Evolutionary conservation across 169 alveolate species (phyloP), one percentile per base, ranked within the genome.

Genomic region (Blepharisma undulans): DNA sequence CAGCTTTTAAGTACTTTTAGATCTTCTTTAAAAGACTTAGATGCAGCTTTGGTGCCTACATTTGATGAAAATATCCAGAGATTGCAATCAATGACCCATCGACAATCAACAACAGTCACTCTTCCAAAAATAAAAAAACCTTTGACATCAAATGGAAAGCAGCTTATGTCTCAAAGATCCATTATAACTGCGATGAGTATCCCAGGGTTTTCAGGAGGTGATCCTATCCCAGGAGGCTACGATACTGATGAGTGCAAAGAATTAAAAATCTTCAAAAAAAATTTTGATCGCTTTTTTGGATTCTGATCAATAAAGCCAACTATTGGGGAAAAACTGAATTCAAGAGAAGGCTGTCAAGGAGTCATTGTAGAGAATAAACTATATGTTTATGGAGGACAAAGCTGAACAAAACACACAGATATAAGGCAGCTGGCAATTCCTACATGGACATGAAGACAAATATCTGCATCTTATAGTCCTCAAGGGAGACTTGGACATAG

Each of bases 351-450:
- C 4, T 22, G 76, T 25, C 59, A 30, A 30, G n/a, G 61, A 10
- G 72, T 72, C 7, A 22, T 30, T 3, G 72, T 71, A 22, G 29
- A 60, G 6, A 25, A 32, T 19, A 25, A 27, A 19, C 27, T 86
- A 0, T 86, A 72, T 86, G 29, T 86, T 21, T 86, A 61, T 34
- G 91, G 91, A 86, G 91, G 91, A 19, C 91, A 86, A 86, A 86
- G 91, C 36, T 21, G 91, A 22, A 61, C 30, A n/a, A 86, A 72
- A 25, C 80, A 60, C 66, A 66, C 66, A 2, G 91, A 86, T 18
- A 18, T 86, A 21, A 22, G 85, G 7, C n/a, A 21, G 12, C 16
- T 86, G 10, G 84, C 25, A 4, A 19, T 25, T n/a, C 27, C 29
- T 29, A 86, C 32, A 25, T 60, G 91, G 72, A 86, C 59, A 27